These are phyloP conservation scores for Dothistroma septosporum DNA, from an alignment of 2,329 filamentous ascomycete genomes.

Conservation along the genomic window DNA sequence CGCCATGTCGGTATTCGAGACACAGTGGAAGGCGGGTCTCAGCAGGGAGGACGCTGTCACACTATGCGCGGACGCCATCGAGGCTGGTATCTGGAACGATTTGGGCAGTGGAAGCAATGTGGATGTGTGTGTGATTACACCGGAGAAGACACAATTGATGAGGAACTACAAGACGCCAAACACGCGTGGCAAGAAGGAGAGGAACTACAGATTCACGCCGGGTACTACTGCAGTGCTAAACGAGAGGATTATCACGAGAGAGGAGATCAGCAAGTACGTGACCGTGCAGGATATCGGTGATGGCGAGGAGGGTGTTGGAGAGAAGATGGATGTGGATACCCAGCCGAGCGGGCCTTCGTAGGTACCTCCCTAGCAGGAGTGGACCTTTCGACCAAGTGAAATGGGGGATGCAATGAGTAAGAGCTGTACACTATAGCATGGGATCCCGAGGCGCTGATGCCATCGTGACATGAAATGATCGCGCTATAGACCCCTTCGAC, in stretches of 20 bases:
- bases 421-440: background rate
- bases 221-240: conserved; percentile 96
- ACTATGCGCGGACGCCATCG: conserved; percentile 79
- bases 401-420: background rate
- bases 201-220: conserved; percentile 84
- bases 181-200: conserved; percentile 81
- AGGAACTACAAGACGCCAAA: conserved; percentile 93
- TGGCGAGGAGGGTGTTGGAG: conserved; percentile 58
- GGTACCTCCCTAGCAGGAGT: background rate
- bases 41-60: conserved; percentile 76
- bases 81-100: conserved; percentile 98
- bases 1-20: conserved; percentile 98
- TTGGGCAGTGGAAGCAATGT: conserved; percentile 95
- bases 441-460: background rate
- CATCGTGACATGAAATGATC: background rate
- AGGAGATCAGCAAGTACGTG: conserved; percentile 90
- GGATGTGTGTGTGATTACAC: conserved; percentile 91
- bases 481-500: background rate
- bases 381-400: too few species aligned
- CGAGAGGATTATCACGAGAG: conserved; percentile 91
- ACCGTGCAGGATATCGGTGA: conserved; percentile 75
- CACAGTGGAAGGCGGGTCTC: conserved; percentile 79
- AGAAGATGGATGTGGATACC: conserved; percentile 62
- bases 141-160: conserved; percentile 89
- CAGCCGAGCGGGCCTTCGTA: conserved; percentile 5